A percentile compares a stretch with the other conserved stretches of the same genome.
Conservation (phyloP, 2,329 filamentous ascomycete species). For the Calonectria pauciramosa region DNA sequence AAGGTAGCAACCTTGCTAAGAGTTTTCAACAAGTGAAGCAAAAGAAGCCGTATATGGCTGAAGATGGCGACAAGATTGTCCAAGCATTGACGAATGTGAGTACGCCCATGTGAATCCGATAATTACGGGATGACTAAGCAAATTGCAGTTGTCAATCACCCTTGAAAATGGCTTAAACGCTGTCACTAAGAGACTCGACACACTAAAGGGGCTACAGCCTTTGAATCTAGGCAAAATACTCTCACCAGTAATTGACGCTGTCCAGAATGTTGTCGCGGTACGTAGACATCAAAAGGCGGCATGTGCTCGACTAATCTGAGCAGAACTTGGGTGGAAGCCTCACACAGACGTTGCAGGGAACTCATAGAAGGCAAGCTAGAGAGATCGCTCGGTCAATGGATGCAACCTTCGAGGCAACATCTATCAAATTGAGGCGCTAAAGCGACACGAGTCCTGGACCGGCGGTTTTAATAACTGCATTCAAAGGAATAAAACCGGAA, state of each 20-base stretch:
- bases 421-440: background rate
- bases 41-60: background rate
- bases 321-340: background rate
- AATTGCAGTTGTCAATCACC: background rate
- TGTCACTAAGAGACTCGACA: background rate
- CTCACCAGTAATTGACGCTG: background rate
- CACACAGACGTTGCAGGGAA: background rate
- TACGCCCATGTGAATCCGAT: background rate
- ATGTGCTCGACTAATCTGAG: background rate
- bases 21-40: background rate
- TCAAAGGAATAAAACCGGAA: background rate
- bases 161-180: background rate
- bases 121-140: background rate
- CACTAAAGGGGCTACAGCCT: background rate
- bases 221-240: background rate
- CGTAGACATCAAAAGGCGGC: background rate
- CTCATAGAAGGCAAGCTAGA: background rate
- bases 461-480: background rate
- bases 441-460: background rate
- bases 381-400: background rate
- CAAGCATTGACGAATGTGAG: background rate
- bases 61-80: background rate
- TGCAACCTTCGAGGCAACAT: background rate
- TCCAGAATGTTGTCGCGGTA: background rate
- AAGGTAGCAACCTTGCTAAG: background rate